phyloP scores from a whole-genome alignment of 1,284 basidiomycete genomes.

The Papiliotrema flavescens region DNA sequence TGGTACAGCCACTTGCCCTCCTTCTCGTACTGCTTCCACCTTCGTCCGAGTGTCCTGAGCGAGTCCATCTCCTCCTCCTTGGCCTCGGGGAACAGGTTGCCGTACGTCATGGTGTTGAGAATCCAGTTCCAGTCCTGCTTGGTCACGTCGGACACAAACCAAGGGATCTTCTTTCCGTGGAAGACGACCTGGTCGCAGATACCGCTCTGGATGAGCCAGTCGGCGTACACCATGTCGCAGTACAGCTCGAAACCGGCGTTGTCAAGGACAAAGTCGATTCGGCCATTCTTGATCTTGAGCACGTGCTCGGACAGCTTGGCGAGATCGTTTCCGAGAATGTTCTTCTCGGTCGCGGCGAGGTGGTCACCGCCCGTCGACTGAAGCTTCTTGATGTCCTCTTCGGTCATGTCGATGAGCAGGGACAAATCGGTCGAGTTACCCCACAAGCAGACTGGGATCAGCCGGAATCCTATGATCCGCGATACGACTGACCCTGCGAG shows the following conservation, averaged over 20 bases:
- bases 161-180: conserved; percentile 57
- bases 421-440: conserved; percentile 96
- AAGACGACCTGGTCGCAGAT: conserved; percentile 82
- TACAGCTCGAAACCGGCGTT: conserved; percentile 80
- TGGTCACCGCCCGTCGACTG: conserved; percentile 95
- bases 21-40: conserved; percentile 97
- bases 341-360: conserved; percentile 93
- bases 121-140: conserved; percentile 94
- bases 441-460: conserved; percentile 75
- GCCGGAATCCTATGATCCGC: background rate
- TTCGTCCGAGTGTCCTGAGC: conserved; percentile 70
- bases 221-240: conserved; percentile 92
- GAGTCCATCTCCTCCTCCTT: conserved; percentile 76
- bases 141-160: conserved; percentile 97
- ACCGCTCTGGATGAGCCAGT: conserved; percentile 78
- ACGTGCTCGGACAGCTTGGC: conserved; percentile 77
- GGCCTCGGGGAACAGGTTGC: conserved; percentile 79
- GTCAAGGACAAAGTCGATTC: conserved; percentile 75
- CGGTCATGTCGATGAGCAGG: conserved; percentile 95
- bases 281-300: conserved; percentile 69
- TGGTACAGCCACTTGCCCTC: conserved; percentile 94
- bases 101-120: conserved; percentile 78
- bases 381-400: conserved; percentile 96
- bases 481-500: conserved; percentile 63
- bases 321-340: conserved; percentile 57